Evolutionary conservation across 345 rosid species (phyloP).

Genomic region (Citrus mangshanensis): DNA sequence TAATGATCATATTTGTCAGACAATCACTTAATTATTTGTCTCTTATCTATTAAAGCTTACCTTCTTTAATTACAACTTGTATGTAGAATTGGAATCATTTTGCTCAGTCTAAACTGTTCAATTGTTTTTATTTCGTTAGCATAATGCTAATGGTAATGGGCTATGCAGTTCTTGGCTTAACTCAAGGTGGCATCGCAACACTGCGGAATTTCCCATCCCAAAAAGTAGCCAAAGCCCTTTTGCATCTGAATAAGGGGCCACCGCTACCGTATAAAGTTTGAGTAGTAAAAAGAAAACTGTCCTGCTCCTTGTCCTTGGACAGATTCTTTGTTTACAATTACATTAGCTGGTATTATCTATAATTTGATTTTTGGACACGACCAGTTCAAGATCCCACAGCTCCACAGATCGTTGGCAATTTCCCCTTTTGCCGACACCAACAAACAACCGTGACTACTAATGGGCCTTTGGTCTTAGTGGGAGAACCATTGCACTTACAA

Average conservation of each 20-base stretch:
- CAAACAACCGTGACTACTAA: too few species aligned
- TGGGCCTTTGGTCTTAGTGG: too few species aligned
- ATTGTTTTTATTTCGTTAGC: background rate
- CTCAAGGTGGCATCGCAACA: background rate
- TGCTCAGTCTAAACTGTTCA: background rate
- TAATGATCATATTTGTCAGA: too few species aligned
- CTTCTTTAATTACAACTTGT: background rate
- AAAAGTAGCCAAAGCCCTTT: background rate
- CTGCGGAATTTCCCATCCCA: conserved; percentile 2
- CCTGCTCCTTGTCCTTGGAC: conserved; percentile 14
- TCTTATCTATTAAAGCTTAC: background rate
- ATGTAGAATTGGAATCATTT: background rate
- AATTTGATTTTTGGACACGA: background rate
- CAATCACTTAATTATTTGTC: too few species aligned
- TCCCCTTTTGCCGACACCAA: conserved; percentile 16
- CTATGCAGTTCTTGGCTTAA: background rate
- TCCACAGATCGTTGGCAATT: background rate
- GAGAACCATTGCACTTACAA: too few species aligned
- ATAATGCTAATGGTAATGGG: background rate
- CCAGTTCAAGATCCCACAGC: background rate
- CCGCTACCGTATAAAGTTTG: conserved; percentile 2
- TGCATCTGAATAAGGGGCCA: conserved; percentile 11
- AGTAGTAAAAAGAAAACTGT: conserved; percentile 2
- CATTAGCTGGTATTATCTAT: background rate
- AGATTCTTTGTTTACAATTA: conserved; percentile 13